Evolutionary conservation across 2,329 filamentous ascomycete species (phyloP).

Genomic region (Lecanicillium sp.): DNA sequence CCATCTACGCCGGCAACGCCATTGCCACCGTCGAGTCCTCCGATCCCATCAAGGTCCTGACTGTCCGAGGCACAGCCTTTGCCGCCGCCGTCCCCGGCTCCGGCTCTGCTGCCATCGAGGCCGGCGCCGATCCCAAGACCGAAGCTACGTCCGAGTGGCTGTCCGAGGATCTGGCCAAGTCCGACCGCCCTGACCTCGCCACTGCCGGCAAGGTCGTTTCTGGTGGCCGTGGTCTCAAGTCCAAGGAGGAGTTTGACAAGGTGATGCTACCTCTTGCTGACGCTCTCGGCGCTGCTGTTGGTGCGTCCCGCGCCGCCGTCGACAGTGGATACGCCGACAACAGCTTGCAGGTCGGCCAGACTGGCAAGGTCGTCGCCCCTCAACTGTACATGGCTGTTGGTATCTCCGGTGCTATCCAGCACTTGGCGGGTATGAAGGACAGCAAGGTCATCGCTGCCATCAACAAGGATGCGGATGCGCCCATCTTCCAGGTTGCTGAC

Average conservation of each 20-base stretch:
- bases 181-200: slow-evolving; percentile 84
- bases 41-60: slow-evolving; percentile 81
- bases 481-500: slow-evolving; percentile 97
- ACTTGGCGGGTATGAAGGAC: slow-evolving; percentile 98
- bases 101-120: slow-evolving; percentile 69
- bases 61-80: slow-evolving; percentile 90
- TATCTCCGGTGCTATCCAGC: slow-evolving; percentile 95
- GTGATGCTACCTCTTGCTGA: slow-evolving; percentile 91
- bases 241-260: slow-evolving; percentile 93
- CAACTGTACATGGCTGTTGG: slow-evolving; percentile 92
- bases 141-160: slow-evolving; percentile 77
- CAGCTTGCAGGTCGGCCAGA: slow-evolving; percentile 95
- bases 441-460: slow-evolving; percentile 99
- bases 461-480: slow-evolving; percentile 95
- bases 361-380: slow-evolving; percentile 95
- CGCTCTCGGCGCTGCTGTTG: slow-evolving; percentile 87
- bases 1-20: slow-evolving; percentile 96
- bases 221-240: slow-evolving; percentile 90
- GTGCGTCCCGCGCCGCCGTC: slow-evolving; percentile 88
- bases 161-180: slow-evolving; percentile 86
- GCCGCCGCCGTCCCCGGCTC: slow-evolving; percentile 62
- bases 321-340: slow-evolving; percentile 98
- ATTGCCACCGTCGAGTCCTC: slow-evolving; percentile 91
- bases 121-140: slow-evolving; percentile 76
- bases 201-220: slow-evolving; percentile 89